Percentiles rank a stretch among this genome's conserved stretches.
These are phyloP conservation scores for Guyanaporus albipodus DNA, from an alignment of 768 basidiomycete genomes.

Conservation along the genomic window DNA sequence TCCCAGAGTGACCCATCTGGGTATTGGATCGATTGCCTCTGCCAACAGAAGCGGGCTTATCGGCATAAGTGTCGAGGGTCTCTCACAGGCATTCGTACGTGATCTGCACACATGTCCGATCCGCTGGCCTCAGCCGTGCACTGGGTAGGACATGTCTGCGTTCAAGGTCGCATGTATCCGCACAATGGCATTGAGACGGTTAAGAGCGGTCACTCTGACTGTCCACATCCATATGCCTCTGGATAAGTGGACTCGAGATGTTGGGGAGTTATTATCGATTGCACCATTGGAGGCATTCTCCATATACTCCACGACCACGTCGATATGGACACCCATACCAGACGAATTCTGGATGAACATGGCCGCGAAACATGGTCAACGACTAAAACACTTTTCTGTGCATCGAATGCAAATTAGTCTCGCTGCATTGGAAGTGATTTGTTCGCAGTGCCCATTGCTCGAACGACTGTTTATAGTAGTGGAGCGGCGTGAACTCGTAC, in stretches of 20 bases:
- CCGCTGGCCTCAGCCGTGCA: conserved; percentile 1
- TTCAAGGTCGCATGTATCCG: conserved; percentile 41
- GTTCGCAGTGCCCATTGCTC: conserved; percentile 47
- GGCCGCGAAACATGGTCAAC: conserved; percentile 45
- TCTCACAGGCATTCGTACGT: conserved; percentile 59
- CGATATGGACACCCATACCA: conserved; percentile 37
- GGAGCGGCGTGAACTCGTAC: conserved; percentile 45
- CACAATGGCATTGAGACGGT: conserved; percentile 36
- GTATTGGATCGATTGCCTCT: conserved; percentile 50
- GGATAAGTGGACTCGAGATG: conserved; percentile 43
- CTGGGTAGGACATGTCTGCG: conserved; percentile 46
- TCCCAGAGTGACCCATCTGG: conserved; percentile 58
- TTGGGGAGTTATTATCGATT: conserved; percentile 39
- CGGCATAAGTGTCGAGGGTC: conserved; percentile 56
- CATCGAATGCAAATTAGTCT: conserved; percentile 58
- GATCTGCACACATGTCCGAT: background rate
- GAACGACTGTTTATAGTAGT: conserved; percentile 64
- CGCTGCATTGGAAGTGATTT: conserved; percentile 49
- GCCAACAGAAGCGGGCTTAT: conserved; percentile 44
- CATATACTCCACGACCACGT: conserved; percentile 50
- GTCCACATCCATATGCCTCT: conserved; percentile 36
- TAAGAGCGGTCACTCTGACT: conserved; percentile 59
- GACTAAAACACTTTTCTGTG: conserved; percentile 56
- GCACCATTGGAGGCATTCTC: conserved; percentile 60
- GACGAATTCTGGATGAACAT: conserved; percentile 51